A percentile compares a stretch with the other conserved stretches of the same genome.
Evolutionary conservation across 169 alveolate genomes (phyloP).

Genomic region (Theileria orientalis): DNA sequence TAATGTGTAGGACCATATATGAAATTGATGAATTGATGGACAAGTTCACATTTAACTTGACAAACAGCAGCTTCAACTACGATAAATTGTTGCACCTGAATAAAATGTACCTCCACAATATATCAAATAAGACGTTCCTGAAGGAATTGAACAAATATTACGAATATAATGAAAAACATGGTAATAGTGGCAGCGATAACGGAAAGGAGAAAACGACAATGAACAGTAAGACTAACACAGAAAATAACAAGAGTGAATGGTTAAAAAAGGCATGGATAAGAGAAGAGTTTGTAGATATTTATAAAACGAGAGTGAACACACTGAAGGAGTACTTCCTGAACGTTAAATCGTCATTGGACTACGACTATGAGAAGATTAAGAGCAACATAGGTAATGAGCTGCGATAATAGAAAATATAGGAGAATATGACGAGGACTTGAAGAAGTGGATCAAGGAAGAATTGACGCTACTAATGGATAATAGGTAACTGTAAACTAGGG

Average conservation of each 20-base stretch:
- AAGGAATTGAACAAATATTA: neutral
- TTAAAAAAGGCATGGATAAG: neutral
- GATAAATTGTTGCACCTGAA: slow-evolving; percentile 45
- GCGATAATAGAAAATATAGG: neutral
- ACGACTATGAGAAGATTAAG: neutral
- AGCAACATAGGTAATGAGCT: neutral
- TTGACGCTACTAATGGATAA: neutral
- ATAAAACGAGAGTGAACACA: neutral
- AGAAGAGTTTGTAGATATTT: neutral
- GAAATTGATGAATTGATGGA: slow-evolving; percentile 16
- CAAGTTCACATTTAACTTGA: slow-evolving; percentile 27
- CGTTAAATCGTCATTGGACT: neutral
- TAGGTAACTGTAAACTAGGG: slow-evolving; percentile 3
- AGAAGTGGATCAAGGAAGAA: slow-evolving; percentile 14
- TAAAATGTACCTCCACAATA: slow-evolving; percentile 18
- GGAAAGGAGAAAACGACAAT: neutral
- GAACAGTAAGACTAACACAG: too few species aligned
- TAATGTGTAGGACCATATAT: too few species aligned
- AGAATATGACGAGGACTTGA: neutral
- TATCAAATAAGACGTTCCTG: neutral
- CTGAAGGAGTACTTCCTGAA: slow-evolving; percentile 2
- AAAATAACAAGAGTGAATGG: too few species aligned
- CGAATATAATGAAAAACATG: neutral
- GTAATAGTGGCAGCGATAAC: neutral
- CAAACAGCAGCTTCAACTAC: slow-evolving; percentile 23